phyloP scores from a whole-genome alignment of 257 asterid species.

The Lithospermum erythrorhizon region DNA sequence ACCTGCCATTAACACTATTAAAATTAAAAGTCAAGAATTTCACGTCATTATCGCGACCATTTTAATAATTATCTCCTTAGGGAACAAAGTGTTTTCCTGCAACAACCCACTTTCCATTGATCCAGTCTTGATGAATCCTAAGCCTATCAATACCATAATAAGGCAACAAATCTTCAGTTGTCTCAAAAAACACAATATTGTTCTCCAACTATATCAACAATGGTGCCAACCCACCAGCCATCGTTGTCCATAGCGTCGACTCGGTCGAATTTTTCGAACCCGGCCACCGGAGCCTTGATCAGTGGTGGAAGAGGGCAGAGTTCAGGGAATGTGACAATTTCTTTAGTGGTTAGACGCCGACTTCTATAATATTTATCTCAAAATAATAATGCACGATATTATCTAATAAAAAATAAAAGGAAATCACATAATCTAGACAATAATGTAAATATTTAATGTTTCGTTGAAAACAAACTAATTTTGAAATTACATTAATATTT shows the following conservation, averaged over 20 bases:
- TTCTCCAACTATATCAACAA: constrained; percentile 1
- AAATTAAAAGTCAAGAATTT: too few relatives aligned
- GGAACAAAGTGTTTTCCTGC: neutral
- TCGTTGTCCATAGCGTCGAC: constrained; percentile 23
- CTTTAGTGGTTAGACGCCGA: too few relatives aligned
- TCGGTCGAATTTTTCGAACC: constrained; percentile 1
- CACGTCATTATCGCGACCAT: too few relatives aligned
- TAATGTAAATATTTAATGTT: too few relatives aligned
- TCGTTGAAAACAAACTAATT: too few relatives aligned
- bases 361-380: too few relatives aligned
- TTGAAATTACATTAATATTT: too few relatives aligned
- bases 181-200: constrained; percentile 18
- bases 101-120: constrained; percentile 17
- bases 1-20: too few relatives aligned
- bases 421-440: too few relatives aligned
- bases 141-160: constrained; percentile 17
- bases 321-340: constrained; percentile 11
- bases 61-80: too few relatives aligned
- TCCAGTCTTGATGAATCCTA: constrained; percentile 29
- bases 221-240: constrained; percentile 27
- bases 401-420: too few relatives aligned
- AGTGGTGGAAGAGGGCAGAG: constrained; percentile 21
- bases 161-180: constrained; percentile 13
- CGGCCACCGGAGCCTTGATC: neutral
- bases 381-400: too few relatives aligned